Base-by-base conservation (phyloP, 108 stramenopile species). In the Skeletonema potamos region DNA sequence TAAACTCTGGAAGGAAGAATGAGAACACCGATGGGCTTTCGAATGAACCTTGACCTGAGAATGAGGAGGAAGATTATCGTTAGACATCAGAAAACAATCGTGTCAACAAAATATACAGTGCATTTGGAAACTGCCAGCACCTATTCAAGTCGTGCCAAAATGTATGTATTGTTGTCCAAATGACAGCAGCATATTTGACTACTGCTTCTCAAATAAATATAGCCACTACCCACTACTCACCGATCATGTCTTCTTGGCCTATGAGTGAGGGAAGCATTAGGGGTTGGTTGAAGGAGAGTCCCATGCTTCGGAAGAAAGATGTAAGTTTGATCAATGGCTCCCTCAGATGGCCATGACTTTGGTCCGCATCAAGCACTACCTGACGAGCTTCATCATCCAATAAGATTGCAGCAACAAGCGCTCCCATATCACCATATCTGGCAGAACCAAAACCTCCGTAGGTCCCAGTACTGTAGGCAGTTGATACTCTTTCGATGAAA, bases 311-410 rank as follows among this genome's bases (percentile, higher is more conserved):
- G 72, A 86, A 56, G 24, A 84, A 43, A 20, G 58, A 64, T 9
- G 73, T 28, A 39, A 85, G 28, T 64, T 76, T 82, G 6, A 85
- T 29, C 12, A 82, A 56, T 0, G 86, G 82, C 76, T 87, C 84
- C 20, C 81, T 68, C 0, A 86, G 39, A 26, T 64, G 62, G 8
- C 85, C 85, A 68, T 62, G 58, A 54, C 61, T 55, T 9, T 81
- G 83, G 56, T 87, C 86, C 6, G 55, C 64, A 59, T 84, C 83
- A 18, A 87, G 57, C 1, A 79, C 46, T 18, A 46, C 20, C 18
- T 57, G 41, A 6, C 33, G 57, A 24, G 81, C 58, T 64, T 87
- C 86, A 8, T 55, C 58, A 59, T 84, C 77, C 11, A 84, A 57
- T 44, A 84, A 1, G 3, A 84, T 58, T 18, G 82, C 76, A 26